These are phyloP conservation scores for Curvularia lunata DNA, from an alignment of 2,329 filamentous ascomycete species.

Conservation along the genomic window DNA sequence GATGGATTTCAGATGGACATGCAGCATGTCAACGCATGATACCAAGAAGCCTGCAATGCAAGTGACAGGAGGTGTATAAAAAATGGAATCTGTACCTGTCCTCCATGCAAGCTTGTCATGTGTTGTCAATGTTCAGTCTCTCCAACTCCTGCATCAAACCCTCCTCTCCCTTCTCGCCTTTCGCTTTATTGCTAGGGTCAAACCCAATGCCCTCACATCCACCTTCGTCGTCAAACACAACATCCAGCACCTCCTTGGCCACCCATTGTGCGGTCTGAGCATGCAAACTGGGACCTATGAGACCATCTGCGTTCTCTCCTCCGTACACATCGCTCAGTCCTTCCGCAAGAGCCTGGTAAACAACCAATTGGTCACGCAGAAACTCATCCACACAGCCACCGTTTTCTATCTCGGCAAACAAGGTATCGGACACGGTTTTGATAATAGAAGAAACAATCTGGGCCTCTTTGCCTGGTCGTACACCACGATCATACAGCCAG, in stretches of 20 bases:
- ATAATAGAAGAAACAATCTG: conserved; percentile 48
- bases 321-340: conserved; percentile 49
- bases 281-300: conserved; percentile 52
- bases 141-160: neutral
- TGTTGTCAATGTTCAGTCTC: neutral
- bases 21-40: neutral
- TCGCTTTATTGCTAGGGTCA: neutral
- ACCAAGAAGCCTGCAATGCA: neutral
- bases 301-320: conserved; percentile 27
- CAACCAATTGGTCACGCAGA: conserved; percentile 64
- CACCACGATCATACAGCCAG: conserved; percentile 53
- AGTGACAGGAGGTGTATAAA: too few species aligned
- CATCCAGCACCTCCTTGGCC: conserved; percentile 46
- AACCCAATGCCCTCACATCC: conserved; percentile 48
- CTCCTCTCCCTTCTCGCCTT: neutral
- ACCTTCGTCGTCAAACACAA: conserved; percentile 48
- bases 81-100: neutral
- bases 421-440: conserved; percentile 52
- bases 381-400: conserved; percentile 61
- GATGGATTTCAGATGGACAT: neutral
- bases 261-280: conserved; percentile 57
- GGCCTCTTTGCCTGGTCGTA: conserved; percentile 31
- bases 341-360: conserved; percentile 63
- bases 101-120: neutral
- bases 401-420: conserved; percentile 56